Base-by-base conservation (phyloP, 73 alveolate species). In the Paramecium primaurelia region DNA sequence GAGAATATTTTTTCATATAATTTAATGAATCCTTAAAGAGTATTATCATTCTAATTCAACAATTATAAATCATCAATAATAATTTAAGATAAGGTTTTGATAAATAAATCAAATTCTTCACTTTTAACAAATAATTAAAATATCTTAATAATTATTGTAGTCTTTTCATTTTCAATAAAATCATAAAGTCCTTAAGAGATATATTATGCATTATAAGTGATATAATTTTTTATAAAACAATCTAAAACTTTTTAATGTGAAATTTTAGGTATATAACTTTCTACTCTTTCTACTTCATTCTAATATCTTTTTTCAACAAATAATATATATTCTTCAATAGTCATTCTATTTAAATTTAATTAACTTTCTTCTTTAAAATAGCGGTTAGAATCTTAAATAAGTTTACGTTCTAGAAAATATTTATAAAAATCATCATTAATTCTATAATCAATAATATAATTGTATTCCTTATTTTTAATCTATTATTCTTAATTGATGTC, bases 121-220 rank as follows among this genome's bases (percentile, higher is more conserved):
- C 75, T 80, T 49, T 45, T 80, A 12, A 80, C 73, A 80, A 80
- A 80, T 80, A 80, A 49, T 42, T 80, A 16, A 22, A 32, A 80
- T 32, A 47, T 18, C 51, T 22, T 49, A n/a, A 44, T 42, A 1
- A 80, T 10, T 0, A 80, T 22, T 1, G 26, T 14, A 14, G 58
- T 80, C 20, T 80, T 42, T 26, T 80, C 75, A 80, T 80, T 80
- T 42, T 42, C 91, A 14, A 80, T 45, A 80, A 80, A 80, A 25
- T 80, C 42, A 20, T 32, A 80, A 0, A 80, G 18, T 0, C 91
- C 91, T 26, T 47, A 36, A 0, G 59, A 36, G 18, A 73, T 73
- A 3, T 73, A 40, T 36, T 11, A 6, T 16, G 60, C 58, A 73
- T 73, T 73, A 0, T 14, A 73, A 11, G 87, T 73, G 3, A 73